These are phyloP conservation scores for Naganishia friedmannii DNA, from an alignment of 768 basidiomycete species.

Conservation along the genomic window DNA sequence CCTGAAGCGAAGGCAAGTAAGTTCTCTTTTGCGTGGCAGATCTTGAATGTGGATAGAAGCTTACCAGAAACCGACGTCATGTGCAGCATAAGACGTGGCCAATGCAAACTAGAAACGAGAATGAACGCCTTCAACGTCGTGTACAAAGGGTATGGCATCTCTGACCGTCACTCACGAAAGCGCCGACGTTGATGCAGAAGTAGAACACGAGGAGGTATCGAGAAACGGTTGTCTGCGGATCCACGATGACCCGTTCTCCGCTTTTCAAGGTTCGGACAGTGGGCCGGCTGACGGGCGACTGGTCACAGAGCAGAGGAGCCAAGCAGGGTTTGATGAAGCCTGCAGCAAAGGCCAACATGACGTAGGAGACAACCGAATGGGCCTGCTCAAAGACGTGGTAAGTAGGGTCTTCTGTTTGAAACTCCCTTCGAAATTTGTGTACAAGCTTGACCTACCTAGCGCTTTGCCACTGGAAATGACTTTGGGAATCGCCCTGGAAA, in stretches of 20 bases:
- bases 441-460: conserved; percentile 29
- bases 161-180: conserved; percentile 34
- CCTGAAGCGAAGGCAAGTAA: not conserved
- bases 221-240: conserved; percentile 35
- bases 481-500: conserved; percentile 39
- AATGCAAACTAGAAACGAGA: not conserved
- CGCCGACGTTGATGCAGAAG: conserved; percentile 49
- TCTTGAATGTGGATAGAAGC: not conserved
- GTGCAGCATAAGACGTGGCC: conserved; percentile 19
- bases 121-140: not conserved
- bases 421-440: not conserved
- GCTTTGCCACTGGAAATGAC: conserved; percentile 42
- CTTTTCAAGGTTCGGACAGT: conserved; percentile 37
- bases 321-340: conserved; percentile 52
- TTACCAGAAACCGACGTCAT: conserved; percentile 50
- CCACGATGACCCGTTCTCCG: conserved; percentile 48
- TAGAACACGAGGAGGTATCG: conserved; percentile 39
- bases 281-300: conserved; percentile 44
- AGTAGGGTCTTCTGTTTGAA: not conserved
- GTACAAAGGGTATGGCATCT: not conserved
- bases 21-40: not conserved
- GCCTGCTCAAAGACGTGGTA: not conserved
- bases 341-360: conserved; percentile 48
- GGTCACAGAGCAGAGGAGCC: conserved; percentile 50
- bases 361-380: conserved; percentile 43